Evolutionary conservation across 2,329 filamentous ascomycete genomes (phyloP).

Genomic region (Rhynchosporium graminicola): DNA sequence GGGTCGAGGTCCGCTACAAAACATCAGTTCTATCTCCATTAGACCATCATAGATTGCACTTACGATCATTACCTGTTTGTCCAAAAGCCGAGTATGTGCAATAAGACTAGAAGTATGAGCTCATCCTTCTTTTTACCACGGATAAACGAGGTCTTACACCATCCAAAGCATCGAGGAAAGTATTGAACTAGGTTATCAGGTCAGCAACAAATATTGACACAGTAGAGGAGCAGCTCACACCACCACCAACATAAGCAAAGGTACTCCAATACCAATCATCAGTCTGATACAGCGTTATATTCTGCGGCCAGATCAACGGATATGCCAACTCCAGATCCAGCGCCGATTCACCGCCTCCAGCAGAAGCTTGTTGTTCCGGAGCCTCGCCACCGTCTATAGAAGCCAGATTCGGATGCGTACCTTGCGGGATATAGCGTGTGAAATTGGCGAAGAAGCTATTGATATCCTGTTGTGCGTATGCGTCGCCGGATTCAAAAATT

Average conservation of each 20-base stretch:
- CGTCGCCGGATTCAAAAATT: conserved; percentile 43
- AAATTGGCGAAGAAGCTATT: conserved; percentile 39
- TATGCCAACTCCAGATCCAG: conserved; percentile 43
- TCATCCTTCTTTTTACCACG: background rate
- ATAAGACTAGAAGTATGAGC: conserved; percentile 16
- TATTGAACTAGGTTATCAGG: conserved; percentile 43
- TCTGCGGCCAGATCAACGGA: conserved; percentile 45
- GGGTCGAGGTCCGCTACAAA: conserved; percentile 29
- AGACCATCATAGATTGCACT: background rate
- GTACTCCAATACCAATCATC: conserved; percentile 43
- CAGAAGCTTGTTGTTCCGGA: conserved; percentile 18
- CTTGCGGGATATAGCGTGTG: conserved; percentile 36
- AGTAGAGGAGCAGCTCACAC: conserved; percentile 2
- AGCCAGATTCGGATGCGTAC: conserved; percentile 38
- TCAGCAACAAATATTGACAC: background rate
- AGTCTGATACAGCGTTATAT: conserved; percentile 43
- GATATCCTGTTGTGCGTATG: conserved; percentile 42
- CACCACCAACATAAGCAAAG: conserved; percentile 35
- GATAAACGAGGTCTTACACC: conserved; percentile 31
- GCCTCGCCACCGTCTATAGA: conserved; percentile 40
- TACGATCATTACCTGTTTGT: conserved; percentile 22
- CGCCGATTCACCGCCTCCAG: conserved; percentile 39
- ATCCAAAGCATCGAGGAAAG: conserved; percentile 49
- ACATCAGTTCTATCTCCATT: background rate
- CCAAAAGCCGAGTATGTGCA: conserved; percentile 40